phyloP scores from a whole-genome alignment of 139 green algal genomes.

The Raphidocelis subcapitata region DNA sequence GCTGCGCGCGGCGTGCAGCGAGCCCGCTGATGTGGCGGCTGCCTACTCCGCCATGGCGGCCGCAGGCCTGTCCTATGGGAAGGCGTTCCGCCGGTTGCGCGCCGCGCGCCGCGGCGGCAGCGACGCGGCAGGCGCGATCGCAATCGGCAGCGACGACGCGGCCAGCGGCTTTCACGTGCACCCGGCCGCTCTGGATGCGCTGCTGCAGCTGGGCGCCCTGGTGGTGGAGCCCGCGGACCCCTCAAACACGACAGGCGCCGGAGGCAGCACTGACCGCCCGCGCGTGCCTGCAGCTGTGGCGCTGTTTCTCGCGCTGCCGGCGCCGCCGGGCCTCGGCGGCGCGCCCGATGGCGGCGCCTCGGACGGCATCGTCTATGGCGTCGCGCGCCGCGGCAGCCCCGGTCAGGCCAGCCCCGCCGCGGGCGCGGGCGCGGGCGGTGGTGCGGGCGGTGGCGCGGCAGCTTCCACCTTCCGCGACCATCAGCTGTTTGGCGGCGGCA shows the following conservation, averaged over 20 bases:
- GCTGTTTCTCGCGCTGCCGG: constrained; percentile 2
- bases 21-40: constrained; percentile 20
- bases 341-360: too few species aligned
- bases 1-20: constrained; percentile 31
- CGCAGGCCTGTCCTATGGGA: constrained; percentile 71
- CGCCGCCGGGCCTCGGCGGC: too few species aligned
- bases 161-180: constrained; percentile 37
- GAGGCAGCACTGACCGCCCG: too few species aligned
- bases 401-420: too few species aligned
- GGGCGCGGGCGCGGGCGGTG: not conserved
- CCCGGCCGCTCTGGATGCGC: constrained; percentile 44
- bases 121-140: not conserved
- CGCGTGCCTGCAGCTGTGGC: constrained; percentile 58
- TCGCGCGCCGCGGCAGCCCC: too few species aligned
- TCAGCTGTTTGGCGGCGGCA: constrained; percentile 18
- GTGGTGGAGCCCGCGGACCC: constrained; percentile 30
- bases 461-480: constrained; percentile 32
- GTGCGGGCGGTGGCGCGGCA: not conserved
- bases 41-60: constrained; percentile 48
- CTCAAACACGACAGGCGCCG: not conserved
- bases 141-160: not conserved
- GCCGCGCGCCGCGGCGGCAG: constrained; percentile 16
- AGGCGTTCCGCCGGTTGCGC: constrained; percentile 46
- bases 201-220: constrained; percentile 58
- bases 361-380: too few species aligned